A percentile compares a stretch with the other conserved stretches of the same genome.
phyloP scores from a whole-genome alignment of 106 monocot species.

The Allium fistulosum region DNA sequence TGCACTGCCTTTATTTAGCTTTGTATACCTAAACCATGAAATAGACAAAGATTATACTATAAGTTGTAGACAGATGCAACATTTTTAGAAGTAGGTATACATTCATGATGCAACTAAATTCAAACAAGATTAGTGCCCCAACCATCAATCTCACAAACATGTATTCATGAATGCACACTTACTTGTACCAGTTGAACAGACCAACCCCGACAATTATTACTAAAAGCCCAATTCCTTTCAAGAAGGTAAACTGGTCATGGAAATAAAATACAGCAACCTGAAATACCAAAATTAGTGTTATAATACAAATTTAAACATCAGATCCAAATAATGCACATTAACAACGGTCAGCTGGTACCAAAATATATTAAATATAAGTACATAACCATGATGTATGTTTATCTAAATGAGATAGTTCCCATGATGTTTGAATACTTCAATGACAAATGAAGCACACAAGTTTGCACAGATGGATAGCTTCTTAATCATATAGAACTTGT shows the following conservation, averaged over 20 bases:
- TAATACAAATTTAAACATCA: too few relatives aligned
- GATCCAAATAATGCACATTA: too few relatives aligned
- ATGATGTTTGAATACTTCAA: too few relatives aligned
- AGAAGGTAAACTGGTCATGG: conserved; percentile 73
- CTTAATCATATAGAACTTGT: background rate
- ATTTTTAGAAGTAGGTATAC: background rate
- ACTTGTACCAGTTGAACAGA: conserved; percentile 98
- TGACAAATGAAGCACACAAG: too few relatives aligned
- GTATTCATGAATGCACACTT: conserved; percentile 20
- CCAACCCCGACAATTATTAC: conserved; percentile 74
- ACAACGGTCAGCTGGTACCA: too few relatives aligned
- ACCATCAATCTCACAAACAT: too few relatives aligned
- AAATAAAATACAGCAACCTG: conserved; percentile 94
- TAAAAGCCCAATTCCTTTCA: conserved; percentile 72
- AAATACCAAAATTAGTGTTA: conserved; percentile 54
- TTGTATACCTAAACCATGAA: conserved; percentile 48
- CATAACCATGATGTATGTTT: too few relatives aligned
- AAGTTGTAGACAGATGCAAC: background rate
- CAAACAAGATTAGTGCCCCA: too few relatives aligned
- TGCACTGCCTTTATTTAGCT: conserved; percentile 34
- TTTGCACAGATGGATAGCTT: background rate
- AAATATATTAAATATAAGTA: too few relatives aligned
- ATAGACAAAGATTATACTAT: background rate
- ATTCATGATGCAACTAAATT: too few relatives aligned
- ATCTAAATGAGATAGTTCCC: too few relatives aligned